Evolutionary conservation across 1,139 yeast species (phyloP), one percentile per base, ranked within the genome.

Genomic region (Suhomyces chickasaworum): DNA sequence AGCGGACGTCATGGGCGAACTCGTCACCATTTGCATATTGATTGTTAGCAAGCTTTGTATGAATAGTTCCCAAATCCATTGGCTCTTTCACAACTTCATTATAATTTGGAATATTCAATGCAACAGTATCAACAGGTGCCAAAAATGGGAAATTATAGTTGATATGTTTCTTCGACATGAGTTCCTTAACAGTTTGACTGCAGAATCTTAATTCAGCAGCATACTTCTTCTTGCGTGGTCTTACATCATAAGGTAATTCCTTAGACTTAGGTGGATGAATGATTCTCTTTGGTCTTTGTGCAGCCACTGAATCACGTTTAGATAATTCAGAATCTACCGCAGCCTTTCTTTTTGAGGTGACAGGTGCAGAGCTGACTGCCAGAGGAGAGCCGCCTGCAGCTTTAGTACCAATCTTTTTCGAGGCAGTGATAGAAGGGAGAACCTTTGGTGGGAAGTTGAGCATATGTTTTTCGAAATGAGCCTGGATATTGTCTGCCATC

Each of bases 191-290:
- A 3, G 93, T 83, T 61, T 82, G 88, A 55, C 83, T 86, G 61
- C 96, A 89, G 68, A 86, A 95, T 59, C 93, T 78, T 61, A 93
- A 78, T 65, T 93, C 98, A 12, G 93, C 86, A 38, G 95, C 96
- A 65, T 77, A 84, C 73, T 89, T 93, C 79, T 93, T 91, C 67
- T 89, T 88, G 54, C 95, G 81, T 41, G 98, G 99, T 63, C 95
- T 82, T 36, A 80, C 81, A 60, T 89, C 97, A 59, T 89, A 89
- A 3, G 96, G 96, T 64, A 91, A 80, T 64, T 93, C 98, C 63
- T 89, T 89, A 15, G 97, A 88, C 60, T 88, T 86, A 45, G 99
- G 99, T 3, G 99, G 99, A 62, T 91, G 97, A 42, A 93, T 89
- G 58, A 90, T 95, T 56, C 99, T 82, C 69, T 91, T 91, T 37